phyloP scores from a whole-genome alignment of 371 early-diverging fungal species.

The Fennellomyces sp. region DNA sequence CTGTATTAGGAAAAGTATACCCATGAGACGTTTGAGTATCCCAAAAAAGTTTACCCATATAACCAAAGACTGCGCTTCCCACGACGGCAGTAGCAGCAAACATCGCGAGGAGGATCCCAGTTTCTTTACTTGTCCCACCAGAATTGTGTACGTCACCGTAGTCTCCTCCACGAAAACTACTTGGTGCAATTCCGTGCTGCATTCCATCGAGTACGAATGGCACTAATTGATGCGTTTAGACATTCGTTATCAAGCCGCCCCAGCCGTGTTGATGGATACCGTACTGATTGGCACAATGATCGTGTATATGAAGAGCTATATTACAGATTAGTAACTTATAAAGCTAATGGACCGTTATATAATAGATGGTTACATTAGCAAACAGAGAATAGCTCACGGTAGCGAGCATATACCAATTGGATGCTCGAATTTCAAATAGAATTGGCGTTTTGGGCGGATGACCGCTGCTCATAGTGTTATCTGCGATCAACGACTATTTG shows the following conservation, averaged over 20 bases:
- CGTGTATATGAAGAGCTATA: background rate
- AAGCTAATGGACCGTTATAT: too few species aligned
- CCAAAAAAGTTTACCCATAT: slow-evolving; percentile 32
- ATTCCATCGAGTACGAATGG: slow-evolving; percentile 67
- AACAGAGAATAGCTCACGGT: too few species aligned
- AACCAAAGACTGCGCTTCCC: slow-evolving; percentile 71
- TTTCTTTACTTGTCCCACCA: slow-evolving; percentile 49
- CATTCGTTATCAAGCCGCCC: too few species aligned
- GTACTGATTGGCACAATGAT: background rate
- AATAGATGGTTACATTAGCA: too few species aligned
- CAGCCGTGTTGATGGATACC: background rate
- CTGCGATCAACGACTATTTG: too few species aligned
- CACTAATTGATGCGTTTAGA: slow-evolving; percentile 24
- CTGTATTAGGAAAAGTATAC: background rate
- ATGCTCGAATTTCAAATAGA: too few species aligned
- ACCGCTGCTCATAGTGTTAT: too few species aligned
- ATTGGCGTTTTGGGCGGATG: too few species aligned
- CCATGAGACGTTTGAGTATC: background rate
- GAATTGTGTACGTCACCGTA: slow-evolving; percentile 14
- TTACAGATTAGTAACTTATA: too few species aligned
- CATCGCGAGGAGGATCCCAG: slow-evolving; percentile 72
- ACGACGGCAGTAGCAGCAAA: slow-evolving; percentile 67
- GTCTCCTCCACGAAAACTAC: background rate
- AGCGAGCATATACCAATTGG: too few species aligned
- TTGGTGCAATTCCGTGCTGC: slow-evolving; percentile 17